These are phyloP conservation scores for Diaporthe sp. DNA, from an alignment of 2,329 filamentous ascomycete genomes.

Conservation along the genomic window DNA sequence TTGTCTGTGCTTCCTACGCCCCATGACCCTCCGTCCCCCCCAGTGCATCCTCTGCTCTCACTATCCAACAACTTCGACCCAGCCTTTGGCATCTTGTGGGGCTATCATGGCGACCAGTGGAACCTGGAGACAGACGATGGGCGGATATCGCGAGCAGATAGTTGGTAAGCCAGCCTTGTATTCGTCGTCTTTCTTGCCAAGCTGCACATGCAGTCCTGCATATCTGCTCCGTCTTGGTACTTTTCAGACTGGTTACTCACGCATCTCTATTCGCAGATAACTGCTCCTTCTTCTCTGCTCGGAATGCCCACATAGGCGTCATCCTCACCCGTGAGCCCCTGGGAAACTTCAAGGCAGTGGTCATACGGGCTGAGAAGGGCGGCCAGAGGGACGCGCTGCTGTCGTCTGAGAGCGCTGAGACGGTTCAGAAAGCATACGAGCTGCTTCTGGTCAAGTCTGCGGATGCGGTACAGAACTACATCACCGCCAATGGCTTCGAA, in stretches of 20 bases:
- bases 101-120: constrained; percentile 22
- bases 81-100: background rate
- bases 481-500: constrained; percentile 53
- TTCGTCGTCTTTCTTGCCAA: background rate
- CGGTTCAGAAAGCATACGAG: constrained; percentile 52
- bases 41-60: constrained; percentile 29
- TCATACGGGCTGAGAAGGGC: constrained; percentile 44
- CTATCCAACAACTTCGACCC: constrained; percentile 11
- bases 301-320: constrained; percentile 42
- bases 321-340: constrained; percentile 47
- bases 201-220: constrained; percentile 6
- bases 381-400: constrained; percentile 49
- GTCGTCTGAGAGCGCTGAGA: constrained; percentile 48
- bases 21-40: constrained; percentile 38
- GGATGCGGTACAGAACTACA: constrained; percentile 53
- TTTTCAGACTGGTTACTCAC: background rate
- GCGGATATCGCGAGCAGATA: constrained; percentile 36
- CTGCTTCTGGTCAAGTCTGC: constrained; percentile 56
- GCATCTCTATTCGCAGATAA: constrained; percentile 45
- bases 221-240: constrained; percentile 1
- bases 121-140: constrained; percentile 21
- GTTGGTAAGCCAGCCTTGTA: constrained; percentile 29
- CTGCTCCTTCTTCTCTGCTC: constrained; percentile 47
- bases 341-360: constrained; percentile 47
- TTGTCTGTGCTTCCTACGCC: background rate